A percentile compares a stretch with the other conserved stretches of the same genome.
phyloP scores from a whole-genome alignment of 2,329 filamentous ascomycete species.

The Calonectria hongkongensis region DNA sequence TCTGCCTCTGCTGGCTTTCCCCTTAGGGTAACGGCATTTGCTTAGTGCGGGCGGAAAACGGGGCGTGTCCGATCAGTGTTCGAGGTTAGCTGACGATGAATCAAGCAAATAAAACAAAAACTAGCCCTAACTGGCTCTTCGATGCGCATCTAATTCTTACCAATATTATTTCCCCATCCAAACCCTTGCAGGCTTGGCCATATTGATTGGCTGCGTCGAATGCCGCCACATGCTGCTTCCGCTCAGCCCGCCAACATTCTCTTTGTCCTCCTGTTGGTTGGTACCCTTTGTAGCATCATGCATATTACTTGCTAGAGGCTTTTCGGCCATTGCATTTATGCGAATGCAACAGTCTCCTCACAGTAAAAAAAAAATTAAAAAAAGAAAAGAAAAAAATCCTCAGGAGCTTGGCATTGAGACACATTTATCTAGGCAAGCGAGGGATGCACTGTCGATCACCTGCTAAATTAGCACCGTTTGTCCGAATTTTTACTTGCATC shows the following conservation, averaged over 20 bases:
- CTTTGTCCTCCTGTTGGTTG: neutral
- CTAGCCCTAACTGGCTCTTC: neutral
- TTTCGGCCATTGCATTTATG: conserved; percentile 7
- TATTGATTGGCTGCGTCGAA: neutral
- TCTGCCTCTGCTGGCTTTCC: neutral
- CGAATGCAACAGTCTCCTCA: neutral
- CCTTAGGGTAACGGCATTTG: neutral
- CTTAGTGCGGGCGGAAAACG: conserved; percentile 1
- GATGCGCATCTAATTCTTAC: neutral
- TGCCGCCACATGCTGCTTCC: neutral
- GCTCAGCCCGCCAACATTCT: neutral
- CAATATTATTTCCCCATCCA: neutral
- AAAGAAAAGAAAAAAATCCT: neutral
- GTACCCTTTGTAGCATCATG: conserved; percentile 1
- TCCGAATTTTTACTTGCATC: neutral
- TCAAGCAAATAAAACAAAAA: conserved; percentile 1
- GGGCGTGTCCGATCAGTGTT: conserved; percentile 2
- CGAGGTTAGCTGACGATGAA: conserved; percentile 4
- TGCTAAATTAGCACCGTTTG: neutral
- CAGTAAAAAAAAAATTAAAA: neutral
- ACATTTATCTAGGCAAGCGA: neutral
- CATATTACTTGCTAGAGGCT: neutral
- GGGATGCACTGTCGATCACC: neutral
- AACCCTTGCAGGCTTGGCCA: neutral
- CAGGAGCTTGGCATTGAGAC: neutral